A percentile compares a stretch with the other conserved stretches of the same genome.
phyloP scores from a whole-genome alignment of 2,329 filamentous ascomycete genomes.

The Cladophialophora carrionii region DNA sequence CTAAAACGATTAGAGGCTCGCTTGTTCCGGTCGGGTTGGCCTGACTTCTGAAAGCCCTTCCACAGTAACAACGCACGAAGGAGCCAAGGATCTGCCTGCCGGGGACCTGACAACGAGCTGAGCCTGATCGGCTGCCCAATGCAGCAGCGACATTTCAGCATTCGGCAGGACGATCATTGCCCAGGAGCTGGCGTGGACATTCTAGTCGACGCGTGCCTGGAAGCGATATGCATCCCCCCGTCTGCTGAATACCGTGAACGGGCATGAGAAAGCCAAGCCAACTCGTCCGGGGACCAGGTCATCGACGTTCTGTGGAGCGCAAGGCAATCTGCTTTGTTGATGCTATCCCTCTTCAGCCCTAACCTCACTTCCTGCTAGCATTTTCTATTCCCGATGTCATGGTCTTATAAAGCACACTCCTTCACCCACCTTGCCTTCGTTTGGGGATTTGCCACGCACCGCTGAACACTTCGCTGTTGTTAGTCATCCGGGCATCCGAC shows the following conservation, averaged over 20 bases:
- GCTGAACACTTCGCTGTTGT: slow-evolving; percentile 5
- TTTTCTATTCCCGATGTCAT: neutral
- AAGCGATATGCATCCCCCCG: slow-evolving; percentile 1
- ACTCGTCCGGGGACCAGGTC: neutral
- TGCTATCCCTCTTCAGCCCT: slow-evolving; percentile 13
- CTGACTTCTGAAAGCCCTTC: slow-evolving; percentile 5
- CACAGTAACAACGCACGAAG: slow-evolving; percentile 15
- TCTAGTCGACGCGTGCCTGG: neutral
- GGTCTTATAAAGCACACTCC: slow-evolving; percentile 8
- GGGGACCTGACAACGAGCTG: neutral
- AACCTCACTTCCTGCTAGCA: neutral
- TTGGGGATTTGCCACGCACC: slow-evolving; percentile 9
- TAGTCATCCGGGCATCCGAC: slow-evolving; percentile 10
- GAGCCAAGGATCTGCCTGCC: neutral
- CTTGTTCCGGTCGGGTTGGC: slow-evolving; percentile 13
- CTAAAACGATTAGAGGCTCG: slow-evolving; percentile 6
- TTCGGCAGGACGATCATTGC: neutral
- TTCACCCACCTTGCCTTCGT: slow-evolving; percentile 2
- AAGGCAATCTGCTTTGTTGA: slow-evolving; percentile 18
- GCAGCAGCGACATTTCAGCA: slow-evolving; percentile 1
- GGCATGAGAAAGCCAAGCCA: neutral
- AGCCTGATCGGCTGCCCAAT: slow-evolving; percentile 1
- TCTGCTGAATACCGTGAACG: slow-evolving; percentile 1
- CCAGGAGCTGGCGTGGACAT: neutral
- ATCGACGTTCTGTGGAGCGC: neutral